A percentile compares a stretch with the other conserved stretches of the same genome.
Conservation (phyloP, 1,139 yeast species). For the Nakaseomyces kungkrabaensis region DNA sequence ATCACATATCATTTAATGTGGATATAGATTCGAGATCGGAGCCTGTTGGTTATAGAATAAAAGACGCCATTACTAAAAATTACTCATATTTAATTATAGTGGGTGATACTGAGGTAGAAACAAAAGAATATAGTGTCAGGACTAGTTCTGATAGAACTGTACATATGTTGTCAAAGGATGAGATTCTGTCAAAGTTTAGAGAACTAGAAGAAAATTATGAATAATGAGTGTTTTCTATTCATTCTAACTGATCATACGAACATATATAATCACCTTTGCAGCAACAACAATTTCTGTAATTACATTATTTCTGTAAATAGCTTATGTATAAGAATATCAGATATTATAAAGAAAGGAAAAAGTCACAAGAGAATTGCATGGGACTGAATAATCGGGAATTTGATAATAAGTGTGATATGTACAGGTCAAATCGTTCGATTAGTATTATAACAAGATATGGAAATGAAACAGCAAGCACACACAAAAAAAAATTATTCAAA, state of each 20-base stretch:
- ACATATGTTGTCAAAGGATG: constrained; percentile 38
- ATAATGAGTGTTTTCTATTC: constrained; percentile 8
- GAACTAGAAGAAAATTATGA: constrained; percentile 40
- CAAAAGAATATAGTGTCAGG: constrained; percentile 57
- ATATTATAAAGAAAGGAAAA: not conserved
- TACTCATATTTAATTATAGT: constrained; percentile 72
- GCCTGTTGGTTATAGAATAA: constrained; percentile 71
- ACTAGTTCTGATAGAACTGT: constrained; percentile 43
- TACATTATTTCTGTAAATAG: constrained; percentile 1
- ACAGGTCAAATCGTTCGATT: not conserved
- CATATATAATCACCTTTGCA: not conserved
- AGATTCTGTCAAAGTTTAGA: constrained; percentile 41
- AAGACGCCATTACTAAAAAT: constrained; percentile 67
- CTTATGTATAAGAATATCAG: constrained; percentile 1
- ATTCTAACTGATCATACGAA: not conserved
- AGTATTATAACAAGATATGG: not conserved
- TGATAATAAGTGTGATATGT: not conserved
- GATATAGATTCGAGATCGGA: constrained; percentile 70
- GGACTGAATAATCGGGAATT: not conserved
- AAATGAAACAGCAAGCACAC: not conserved
- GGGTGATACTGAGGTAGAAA: constrained; percentile 75
- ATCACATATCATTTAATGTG: constrained; percentile 56
- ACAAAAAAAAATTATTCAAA: not conserved
- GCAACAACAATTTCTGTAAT: not conserved
- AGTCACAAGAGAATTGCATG: not conserved